Percentiles rank a stretch among this genome's conserved stretches.
Conservation (phyloP, 345 rosid species). For the Barbarea vulgaris region DNA sequence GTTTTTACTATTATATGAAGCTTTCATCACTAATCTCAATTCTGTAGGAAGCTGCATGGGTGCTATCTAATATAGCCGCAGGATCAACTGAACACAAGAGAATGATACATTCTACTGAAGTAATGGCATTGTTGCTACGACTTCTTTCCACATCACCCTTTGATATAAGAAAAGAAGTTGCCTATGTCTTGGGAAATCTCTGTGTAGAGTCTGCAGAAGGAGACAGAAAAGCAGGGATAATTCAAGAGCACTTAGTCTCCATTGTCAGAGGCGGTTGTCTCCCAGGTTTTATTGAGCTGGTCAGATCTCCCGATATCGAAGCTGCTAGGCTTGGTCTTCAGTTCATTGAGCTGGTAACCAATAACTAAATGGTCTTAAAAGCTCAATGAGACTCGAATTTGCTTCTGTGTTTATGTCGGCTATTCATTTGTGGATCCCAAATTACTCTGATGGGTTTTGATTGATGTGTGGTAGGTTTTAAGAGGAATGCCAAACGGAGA, state of each 20-base stretch:
- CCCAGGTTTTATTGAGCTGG: slow-evolving; percentile 78
- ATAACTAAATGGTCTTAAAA: slow-evolving; percentile 14
- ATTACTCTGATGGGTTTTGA: neutral
- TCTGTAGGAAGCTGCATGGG: slow-evolving; percentile 95
- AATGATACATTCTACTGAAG: slow-evolving; percentile 71
- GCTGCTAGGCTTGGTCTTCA: slow-evolving; percentile 94
- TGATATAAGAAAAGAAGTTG: slow-evolving; percentile 88
- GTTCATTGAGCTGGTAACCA: slow-evolving; percentile 90
- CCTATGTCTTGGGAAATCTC: slow-evolving; percentile 91
- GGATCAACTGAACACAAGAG: slow-evolving; percentile 89
- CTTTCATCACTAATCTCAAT: neutral
- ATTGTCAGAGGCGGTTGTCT: slow-evolving; percentile 82
- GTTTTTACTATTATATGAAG: neutral
- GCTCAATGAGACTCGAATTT: neutral
- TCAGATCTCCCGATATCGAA: slow-evolving; percentile 81
- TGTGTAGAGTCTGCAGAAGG: slow-evolving; percentile 83
- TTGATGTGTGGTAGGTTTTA: slow-evolving; percentile 54
- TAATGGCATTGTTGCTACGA: slow-evolving; percentile 60
- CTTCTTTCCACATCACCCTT: slow-evolving; percentile 81
- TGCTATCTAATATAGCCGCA: slow-evolving; percentile 88
- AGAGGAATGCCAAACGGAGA: slow-evolving; percentile 92
- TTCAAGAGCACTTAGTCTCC: slow-evolving; percentile 73
- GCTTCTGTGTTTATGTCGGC: neutral
- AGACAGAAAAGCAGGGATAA: slow-evolving; percentile 62
- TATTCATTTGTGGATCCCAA: slow-evolving; percentile 4